Conservation (phyloP, 106 monocot genomes). For the Narthecium ossifragum region DNA sequence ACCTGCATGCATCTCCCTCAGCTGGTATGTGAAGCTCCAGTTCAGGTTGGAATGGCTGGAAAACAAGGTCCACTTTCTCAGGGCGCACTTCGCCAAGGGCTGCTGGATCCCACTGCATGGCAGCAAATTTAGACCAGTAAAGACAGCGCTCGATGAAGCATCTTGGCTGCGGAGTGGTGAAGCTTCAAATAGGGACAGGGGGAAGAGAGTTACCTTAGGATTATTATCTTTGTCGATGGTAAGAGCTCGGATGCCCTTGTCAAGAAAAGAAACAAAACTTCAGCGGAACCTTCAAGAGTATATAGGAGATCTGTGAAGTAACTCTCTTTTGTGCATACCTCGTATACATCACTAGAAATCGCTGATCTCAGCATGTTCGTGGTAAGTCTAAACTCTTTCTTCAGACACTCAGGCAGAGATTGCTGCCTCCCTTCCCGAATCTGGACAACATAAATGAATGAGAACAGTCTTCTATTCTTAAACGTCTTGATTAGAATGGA, state of each 20-base stretch:
- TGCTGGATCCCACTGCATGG: conserved; percentile 49
- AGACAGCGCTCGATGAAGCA: background rate
- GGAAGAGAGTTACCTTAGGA: conserved; percentile 56
- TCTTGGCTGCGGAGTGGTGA: background rate
- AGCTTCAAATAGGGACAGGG: background rate
- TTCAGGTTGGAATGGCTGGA: conserved; percentile 51
- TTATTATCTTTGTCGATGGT: conserved; percentile 86
- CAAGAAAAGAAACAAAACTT: background rate
- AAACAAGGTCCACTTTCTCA: conserved; percentile 44
- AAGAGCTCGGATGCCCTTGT: conserved; percentile 83
- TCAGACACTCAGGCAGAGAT: conserved; percentile 62
- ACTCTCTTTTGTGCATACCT: conserved; percentile 30
- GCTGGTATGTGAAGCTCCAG: conserved; percentile 43
- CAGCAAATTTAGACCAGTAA: background rate
- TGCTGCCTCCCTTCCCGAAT: conserved; percentile 66
- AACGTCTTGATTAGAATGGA: too few species aligned
- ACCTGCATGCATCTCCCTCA: conserved; percentile 49
- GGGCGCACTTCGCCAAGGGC: conserved; percentile 34
- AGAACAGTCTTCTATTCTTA: too few species aligned
- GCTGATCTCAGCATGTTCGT: conserved; percentile 64
- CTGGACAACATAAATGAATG: conserved; percentile 19
- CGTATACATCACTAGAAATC: conserved; percentile 69
- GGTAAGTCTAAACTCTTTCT: conserved; percentile 86
- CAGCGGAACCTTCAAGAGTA: background rate
- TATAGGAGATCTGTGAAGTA: background rate